Percentiles rank a stretch among this genome's conserved stretches.
Conservation (phyloP, 75 land plant species). For the Adiantum capillusveneris region DNA sequence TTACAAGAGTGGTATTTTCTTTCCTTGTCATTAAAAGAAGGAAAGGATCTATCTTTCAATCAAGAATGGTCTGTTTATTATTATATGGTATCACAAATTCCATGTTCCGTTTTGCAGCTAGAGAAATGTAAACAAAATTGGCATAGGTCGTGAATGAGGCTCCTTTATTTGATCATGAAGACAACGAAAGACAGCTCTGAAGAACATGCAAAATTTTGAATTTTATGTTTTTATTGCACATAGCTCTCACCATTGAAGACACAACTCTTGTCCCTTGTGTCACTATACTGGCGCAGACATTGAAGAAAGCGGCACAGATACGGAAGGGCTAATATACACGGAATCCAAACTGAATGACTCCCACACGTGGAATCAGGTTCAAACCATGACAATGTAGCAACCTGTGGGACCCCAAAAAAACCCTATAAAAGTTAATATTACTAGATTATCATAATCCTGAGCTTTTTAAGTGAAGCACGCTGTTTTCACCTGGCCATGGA, state of each 20-base stretch:
- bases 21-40: too few relatives aligned
- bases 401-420: conserved; percentile 38
- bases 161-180: too few relatives aligned
- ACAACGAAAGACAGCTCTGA: too few relatives aligned
- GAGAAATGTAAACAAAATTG: too few relatives aligned
- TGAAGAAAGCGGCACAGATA: conserved; percentile 89
- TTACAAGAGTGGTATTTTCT: too few relatives aligned
- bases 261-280: conserved; percentile 68
- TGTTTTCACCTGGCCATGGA: conserved; percentile 72
- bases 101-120: too few relatives aligned
- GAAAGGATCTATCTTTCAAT: too few relatives aligned
- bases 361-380: conserved; percentile 94
- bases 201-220: too few relatives aligned
- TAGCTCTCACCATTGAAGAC: conserved; percentile 43
- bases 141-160: neutral
- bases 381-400: conserved; percentile 94
- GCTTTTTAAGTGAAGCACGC: neutral
- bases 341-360: conserved; percentile 88
- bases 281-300: conserved; percentile 91
- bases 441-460: neutral
- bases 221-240: too few relatives aligned
- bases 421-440: neutral
- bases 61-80: too few relatives aligned
- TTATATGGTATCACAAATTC: too few relatives aligned
- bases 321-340: conserved; percentile 81